Evolutionary conservation across 805 yeast genomes (phyloP).

Genomic region (Candida jianshihensis): DNA sequence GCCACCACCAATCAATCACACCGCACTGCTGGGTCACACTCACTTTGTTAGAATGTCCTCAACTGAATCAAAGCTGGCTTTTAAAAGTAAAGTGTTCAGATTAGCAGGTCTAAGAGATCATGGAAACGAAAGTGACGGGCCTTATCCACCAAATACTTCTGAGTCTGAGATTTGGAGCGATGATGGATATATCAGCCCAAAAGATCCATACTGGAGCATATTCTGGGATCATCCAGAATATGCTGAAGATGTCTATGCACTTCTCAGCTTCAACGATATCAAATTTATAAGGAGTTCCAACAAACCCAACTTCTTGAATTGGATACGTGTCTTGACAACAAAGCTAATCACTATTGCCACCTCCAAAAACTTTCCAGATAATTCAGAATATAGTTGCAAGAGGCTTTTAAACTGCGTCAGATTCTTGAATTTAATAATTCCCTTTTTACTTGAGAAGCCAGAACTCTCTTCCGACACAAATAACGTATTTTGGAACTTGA

Average conservation of each 20-base stretch:
- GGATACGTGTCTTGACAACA: slow-evolving; percentile 36
- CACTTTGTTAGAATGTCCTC: slow-evolving; percentile 26
- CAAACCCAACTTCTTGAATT: slow-evolving; percentile 45
- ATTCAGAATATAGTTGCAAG: slow-evolving; percentile 14
- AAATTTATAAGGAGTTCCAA: slow-evolving; percentile 53
- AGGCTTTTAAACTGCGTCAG: slow-evolving; percentile 56
- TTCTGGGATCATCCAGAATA: slow-evolving; percentile 44
- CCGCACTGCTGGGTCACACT: not conserved
- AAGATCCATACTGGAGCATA: slow-evolving; percentile 36
- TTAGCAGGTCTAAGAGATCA: slow-evolving; percentile 37
- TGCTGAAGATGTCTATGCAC: slow-evolving; percentile 50
- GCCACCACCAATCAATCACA: not conserved
- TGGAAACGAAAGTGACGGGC: too few species aligned
- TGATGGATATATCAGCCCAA: slow-evolving; percentile 3
- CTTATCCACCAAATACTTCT: too few species aligned
- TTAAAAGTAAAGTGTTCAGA: slow-evolving; percentile 53
- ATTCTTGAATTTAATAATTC: slow-evolving; percentile 56
- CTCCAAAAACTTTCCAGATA: slow-evolving; percentile 19
- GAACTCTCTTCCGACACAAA: slow-evolving; percentile 28
- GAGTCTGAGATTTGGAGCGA: not conserved
- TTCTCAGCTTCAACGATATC: slow-evolving; percentile 52
- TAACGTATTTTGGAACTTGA: slow-evolving; percentile 38
- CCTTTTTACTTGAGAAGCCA: slow-evolving; percentile 55
- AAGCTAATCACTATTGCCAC: slow-evolving; percentile 22
- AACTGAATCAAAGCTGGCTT: slow-evolving; percentile 58